Conservation (phyloP, 352 stramenopile species). For the Globisporangium abappressorium region DNA sequence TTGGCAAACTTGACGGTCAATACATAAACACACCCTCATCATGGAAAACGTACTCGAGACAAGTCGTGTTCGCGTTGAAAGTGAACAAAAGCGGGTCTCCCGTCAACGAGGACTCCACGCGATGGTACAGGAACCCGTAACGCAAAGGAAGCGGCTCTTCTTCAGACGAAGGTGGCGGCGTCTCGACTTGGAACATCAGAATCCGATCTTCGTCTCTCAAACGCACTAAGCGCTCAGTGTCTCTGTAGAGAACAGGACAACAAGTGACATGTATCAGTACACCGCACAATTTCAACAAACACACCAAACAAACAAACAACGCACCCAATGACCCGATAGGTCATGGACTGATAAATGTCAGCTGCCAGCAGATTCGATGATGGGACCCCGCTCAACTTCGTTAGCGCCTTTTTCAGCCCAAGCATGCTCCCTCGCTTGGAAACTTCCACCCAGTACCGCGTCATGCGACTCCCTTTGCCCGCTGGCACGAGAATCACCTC, state of each 20-base stretch:
- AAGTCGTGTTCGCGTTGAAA: constrained; percentile 57
- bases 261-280: neutral
- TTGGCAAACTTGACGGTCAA: neutral
- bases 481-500: constrained; percentile 63
- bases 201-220: constrained; percentile 75
- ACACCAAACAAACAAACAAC: constrained; percentile 3
- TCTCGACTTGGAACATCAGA: constrained; percentile 64
- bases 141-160: constrained; percentile 23
- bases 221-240: constrained; percentile 54
- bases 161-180: constrained; percentile 19
- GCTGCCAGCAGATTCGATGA: constrained; percentile 41
- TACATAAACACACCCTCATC: neutral
- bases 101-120: constrained; percentile 39
- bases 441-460: constrained; percentile 58
- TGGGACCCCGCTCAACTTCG: constrained; percentile 42
- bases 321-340: constrained; percentile 65
- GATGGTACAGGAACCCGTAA: constrained; percentile 77
- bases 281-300: neutral
- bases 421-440: constrained; percentile 65
- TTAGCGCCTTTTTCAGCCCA: constrained; percentile 49
- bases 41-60: constrained; percentile 35
- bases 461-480: constrained; percentile 33
- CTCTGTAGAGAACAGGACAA: constrained; percentile 18
- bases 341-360: constrained; percentile 80
- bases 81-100: constrained; percentile 72